phyloP scores from a whole-genome alignment of 257 asterid genomes.

The Nicotiana noctiflora region DNA sequence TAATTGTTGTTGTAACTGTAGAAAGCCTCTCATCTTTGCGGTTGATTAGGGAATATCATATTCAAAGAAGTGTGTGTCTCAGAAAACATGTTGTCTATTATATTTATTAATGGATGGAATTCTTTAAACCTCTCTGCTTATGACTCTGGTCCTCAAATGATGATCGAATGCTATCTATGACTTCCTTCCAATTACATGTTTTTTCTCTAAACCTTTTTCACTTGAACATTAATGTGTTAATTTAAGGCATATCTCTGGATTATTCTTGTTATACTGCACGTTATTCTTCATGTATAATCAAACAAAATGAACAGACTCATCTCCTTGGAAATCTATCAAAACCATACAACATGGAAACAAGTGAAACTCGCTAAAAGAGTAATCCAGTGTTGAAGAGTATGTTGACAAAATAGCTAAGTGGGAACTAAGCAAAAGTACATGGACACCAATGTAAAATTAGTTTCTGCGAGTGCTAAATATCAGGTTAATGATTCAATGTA shows the following conservation, averaged over 20 bases:
- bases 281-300: not conserved
- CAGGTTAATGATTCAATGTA: not conserved
- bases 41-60: conserved; percentile 1
- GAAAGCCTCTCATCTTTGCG: conserved; percentile 9
- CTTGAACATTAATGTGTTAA: not conserved
- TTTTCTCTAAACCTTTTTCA: not conserved
- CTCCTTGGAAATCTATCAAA: not conserved
- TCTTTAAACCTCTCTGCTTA: not conserved
- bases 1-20: conserved; percentile 3
- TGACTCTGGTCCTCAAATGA: too few relatives aligned
- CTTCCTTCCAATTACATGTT: not conserved
- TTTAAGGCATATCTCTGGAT: not conserved
- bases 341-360: not conserved
- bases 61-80: not conserved
- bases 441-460: not conserved
- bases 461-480: not conserved
- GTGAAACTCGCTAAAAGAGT: not conserved
- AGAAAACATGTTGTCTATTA: not conserved
- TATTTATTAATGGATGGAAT: not conserved
- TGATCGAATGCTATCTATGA: not conserved
- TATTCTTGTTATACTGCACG: not conserved
- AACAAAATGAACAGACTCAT: not conserved
- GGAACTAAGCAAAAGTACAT: not conserved
- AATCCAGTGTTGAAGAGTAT: not conserved
- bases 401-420: too few relatives aligned